phyloP scores from a whole-genome alignment of 2,329 filamentous ascomycete genomes.

The Anthostomella pinea region DNA sequence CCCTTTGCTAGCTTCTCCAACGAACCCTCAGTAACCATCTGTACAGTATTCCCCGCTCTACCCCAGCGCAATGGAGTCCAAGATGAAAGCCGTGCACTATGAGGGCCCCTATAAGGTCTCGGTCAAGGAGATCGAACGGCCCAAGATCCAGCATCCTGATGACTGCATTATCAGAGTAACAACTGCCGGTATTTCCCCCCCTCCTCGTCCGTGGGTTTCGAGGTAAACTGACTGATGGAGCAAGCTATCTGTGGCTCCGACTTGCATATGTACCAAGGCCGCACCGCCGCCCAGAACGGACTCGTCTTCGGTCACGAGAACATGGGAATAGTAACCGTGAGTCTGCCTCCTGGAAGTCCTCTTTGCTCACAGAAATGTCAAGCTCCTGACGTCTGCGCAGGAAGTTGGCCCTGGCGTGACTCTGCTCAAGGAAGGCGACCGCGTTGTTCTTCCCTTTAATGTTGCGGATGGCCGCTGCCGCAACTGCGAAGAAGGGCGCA shows the following conservation, averaged over 20 bases:
- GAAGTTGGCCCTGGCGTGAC: conserved; percentile 7
- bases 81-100: conserved; percentile 9
- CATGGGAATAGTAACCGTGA: conserved; percentile 5
- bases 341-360: too few species aligned
- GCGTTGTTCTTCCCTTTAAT: conserved; percentile 7
- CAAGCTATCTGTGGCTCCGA: conserved; percentile 9
- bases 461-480: conserved; percentile 8
- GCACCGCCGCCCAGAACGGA: conserved; percentile 6
- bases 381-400: too few species aligned
- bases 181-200: conserved; percentile 4
- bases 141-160: conserved; percentile 5
- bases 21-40: too few species aligned
- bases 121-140: conserved; percentile 6
- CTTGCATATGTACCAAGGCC: conserved; percentile 9
- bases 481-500: conserved; percentile 9
- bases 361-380: too few species aligned
- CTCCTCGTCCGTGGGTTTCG: background rate
- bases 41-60: too few species aligned
- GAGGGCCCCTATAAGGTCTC: conserved; percentile 5
- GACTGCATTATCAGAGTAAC: conserved; percentile 9
- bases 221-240: background rate
- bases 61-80: too few species aligned
- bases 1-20: too few species aligned
- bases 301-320: conserved; percentile 9
- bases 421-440: conserved; percentile 6